These are phyloP conservation scores for Wickerhamomyces chambardii DNA, from an alignment of 805 yeast genomes.

Conservation along the genomic window DNA sequence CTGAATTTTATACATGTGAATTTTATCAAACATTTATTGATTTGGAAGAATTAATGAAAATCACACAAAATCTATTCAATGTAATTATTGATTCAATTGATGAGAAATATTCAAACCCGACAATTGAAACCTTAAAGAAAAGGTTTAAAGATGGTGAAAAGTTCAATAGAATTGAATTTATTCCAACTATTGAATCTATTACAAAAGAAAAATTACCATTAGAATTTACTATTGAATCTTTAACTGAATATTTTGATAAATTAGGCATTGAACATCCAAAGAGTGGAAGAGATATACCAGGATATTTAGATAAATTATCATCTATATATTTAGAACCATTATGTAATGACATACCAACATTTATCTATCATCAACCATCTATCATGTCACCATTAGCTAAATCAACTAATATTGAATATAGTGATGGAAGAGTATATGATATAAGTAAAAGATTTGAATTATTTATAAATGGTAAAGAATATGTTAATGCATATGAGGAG, in stretches of 20 bases:
- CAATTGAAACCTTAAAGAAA: neutral
- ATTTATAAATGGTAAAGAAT: slow-evolving; percentile 72
- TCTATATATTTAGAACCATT: slow-evolving; percentile 56
- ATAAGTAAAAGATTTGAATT: slow-evolving; percentile 75
- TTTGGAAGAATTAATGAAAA: slow-evolving; percentile 53
- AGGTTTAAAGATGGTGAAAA: neutral
- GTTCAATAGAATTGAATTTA: slow-evolving; percentile 50
- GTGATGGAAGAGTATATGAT: slow-evolving; percentile 22
- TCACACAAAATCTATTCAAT: slow-evolving; percentile 52
- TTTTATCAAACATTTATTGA: slow-evolving; percentile 70
- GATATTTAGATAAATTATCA: slow-evolving; percentile 57
- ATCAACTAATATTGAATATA: slow-evolving; percentile 29
- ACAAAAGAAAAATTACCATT: slow-evolving; percentile 44
- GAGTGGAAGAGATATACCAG: slow-evolving; percentile 38
- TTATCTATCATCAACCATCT: slow-evolving; percentile 79
- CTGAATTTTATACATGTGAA: slow-evolving; percentile 89
- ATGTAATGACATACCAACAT: slow-evolving; percentile 49
- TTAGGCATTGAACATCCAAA: slow-evolving; percentile 20
- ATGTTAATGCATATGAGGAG: slow-evolving; percentile 92
- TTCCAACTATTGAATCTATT: slow-evolving; percentile 47
- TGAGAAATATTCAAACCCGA: neutral
- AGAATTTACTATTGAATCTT: slow-evolving; percentile 26
- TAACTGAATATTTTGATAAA: slow-evolving; percentile 29
- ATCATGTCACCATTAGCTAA: slow-evolving; percentile 85
- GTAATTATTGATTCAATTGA: slow-evolving; percentile 25